Evolutionary conservation across 345 rosid genomes (phyloP), one percentile per base, ranked within the genome.

Genomic region (Aegle marmelos): DNA sequence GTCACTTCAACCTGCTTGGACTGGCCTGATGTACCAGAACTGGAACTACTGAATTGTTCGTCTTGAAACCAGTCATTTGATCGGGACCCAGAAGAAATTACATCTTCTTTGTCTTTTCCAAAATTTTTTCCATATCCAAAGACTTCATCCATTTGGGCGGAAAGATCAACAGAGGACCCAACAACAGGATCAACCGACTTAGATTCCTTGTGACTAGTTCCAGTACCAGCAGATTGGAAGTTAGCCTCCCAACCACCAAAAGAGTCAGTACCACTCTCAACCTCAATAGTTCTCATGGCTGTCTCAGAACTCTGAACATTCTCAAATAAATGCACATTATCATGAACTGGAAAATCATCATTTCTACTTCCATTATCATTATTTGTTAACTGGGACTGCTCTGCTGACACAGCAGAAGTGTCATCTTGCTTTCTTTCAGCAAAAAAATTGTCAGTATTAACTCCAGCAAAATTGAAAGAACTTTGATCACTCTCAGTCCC

Each of bases 71-170:
- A 86, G 48, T 86, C 85, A 81, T 81, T 79, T 69, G 77, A 25
- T 41, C 84, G 77, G 54, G 87, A 81, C 58, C 75, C 82, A 57
- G 84, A 82, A 78, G 84, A 76, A 78, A 76, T 67, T 61, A 73
- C 21, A 69, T 82, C 77, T 71, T 84, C 91, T 70, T 76, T 64
- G 54, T 81, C 56, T 77, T 81, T 74, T 50, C 63, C 87, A 76
- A 75, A 21, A 58, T 76, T 83, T 50, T 85, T 88, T 34, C 80
- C 89, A 14, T 87, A 72, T 84, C 90, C 94, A 87, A 91, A 87
- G 61, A 89, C 83, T 50, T 89, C 79, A 73, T 88, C 92, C 88
- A 89, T 82, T 67, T 88, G 92, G 65, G 86, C 82, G 83, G 94
- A 82, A 65, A 88, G 81, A 86, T 86, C 90, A 75, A 76, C 79